Evolutionary conservation across 2,329 filamentous ascomycete genomes (phyloP).

Genomic region (Herpotrichia juniperi): DNA sequence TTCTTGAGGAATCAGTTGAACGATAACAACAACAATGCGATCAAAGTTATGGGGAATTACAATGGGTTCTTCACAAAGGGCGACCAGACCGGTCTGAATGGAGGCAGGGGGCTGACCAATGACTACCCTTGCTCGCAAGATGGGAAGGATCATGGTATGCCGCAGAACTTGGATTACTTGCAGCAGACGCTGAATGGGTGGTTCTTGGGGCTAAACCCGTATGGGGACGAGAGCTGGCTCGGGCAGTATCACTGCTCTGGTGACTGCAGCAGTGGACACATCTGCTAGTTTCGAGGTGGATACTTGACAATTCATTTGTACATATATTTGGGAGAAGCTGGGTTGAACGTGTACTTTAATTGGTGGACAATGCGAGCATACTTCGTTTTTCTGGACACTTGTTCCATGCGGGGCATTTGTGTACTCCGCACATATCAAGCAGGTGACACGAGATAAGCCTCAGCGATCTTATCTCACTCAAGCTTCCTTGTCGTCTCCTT

Average conservation of each 20-base stretch:
- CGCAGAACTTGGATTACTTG: neutral
- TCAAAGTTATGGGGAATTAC: conserved; percentile 1
- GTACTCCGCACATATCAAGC: neutral
- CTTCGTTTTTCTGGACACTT: too few relatives aligned
- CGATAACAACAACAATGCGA: neutral
- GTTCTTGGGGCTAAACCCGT: neutral
- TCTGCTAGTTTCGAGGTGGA: neutral
- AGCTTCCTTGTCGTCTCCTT: neutral
- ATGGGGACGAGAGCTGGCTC: neutral
- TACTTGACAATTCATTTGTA: too few relatives aligned
- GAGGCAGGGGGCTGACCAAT: neutral
- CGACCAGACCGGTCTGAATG: neutral
- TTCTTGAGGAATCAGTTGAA: neutral
- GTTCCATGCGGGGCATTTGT: too few relatives aligned
- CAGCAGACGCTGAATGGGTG: neutral
- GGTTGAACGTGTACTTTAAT: too few relatives aligned
- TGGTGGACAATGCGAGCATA: too few relatives aligned
- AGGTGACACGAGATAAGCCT: conserved; percentile 10
- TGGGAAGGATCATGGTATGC: conserved; percentile 1
- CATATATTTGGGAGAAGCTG: too few relatives aligned
- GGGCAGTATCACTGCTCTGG: neutral
- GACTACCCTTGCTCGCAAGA: neutral
- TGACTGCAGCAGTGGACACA: neutral
- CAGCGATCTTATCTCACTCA: neutral
- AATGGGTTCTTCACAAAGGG: neutral